These are phyloP conservation scores for Trichoderma sp. DNA, from an alignment of 2,329 filamentous ascomycete genomes.

Conservation along the genomic window DNA sequence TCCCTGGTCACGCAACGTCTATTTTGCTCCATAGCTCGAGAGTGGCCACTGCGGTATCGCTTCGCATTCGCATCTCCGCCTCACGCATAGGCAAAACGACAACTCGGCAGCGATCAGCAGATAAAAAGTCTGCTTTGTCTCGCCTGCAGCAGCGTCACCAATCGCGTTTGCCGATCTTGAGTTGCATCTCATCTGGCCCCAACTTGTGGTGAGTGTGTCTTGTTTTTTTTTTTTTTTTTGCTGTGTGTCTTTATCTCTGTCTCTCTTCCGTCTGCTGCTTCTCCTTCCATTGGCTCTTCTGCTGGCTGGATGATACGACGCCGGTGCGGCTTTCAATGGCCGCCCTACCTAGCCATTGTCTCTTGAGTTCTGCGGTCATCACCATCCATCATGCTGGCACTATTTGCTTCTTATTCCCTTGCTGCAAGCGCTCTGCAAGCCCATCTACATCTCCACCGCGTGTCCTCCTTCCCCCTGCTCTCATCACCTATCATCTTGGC, in stretches of 20 bases:
- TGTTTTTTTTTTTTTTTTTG: neutral
- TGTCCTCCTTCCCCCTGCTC: neutral
- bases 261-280: neutral
- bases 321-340: neutral
- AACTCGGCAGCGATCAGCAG: constrained; percentile 18
- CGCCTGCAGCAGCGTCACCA: neutral
- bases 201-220: constrained; percentile 6
- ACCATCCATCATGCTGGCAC: neutral
- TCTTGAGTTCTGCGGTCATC: neutral
- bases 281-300: constrained; percentile 7
- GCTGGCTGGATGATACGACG: constrained; percentile 1
- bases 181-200: neutral
- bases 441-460: constrained; percentile 6
- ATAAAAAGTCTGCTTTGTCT: neutral
- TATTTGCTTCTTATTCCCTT: neutral
- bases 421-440: constrained; percentile 20
- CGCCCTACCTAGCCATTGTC: neutral
- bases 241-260: neutral
- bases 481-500: neutral
- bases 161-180: neutral
- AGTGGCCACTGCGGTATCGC: neutral
- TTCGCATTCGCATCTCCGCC: neutral
- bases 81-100: constrained; percentile 6
- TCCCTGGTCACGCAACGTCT: neutral
- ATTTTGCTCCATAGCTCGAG: neutral